Base-by-base conservation (phyloP, 257 asterid genomes). In the Vinca minor region DNA sequence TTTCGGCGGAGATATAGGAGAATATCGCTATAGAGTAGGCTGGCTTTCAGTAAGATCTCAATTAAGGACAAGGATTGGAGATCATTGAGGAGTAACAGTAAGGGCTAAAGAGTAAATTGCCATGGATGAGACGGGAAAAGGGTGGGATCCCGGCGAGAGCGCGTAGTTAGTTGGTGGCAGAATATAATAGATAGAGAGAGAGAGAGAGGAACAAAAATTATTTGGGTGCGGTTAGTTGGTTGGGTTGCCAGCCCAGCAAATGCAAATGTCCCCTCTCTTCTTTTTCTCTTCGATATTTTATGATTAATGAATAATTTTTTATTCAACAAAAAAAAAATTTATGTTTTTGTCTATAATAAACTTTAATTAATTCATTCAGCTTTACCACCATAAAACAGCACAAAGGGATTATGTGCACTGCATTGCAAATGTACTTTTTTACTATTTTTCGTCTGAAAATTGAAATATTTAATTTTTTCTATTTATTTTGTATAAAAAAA, bases 91-190 rank as follows among this genome's bases (percentile, higher is more conserved):
- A 31, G 42, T 56, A 31, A 56, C 42, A 32, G 42, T 31, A 56
- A 56, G 62, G 62, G 26, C 42, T 31, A 31, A 29, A 25, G 26
- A 31, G 62, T 56, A 56, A 56, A 56, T 31, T 56, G 39, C 62
- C 62, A 56, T 56, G 62, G 62, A 55, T 34, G 38, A 34, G 38
- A 34, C 38, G 38, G 38, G 38, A 8, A 4, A 47, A 47, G 20
- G 53, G 7, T 14, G 60, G 49, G 4, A 3, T 31, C 62, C 62
- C 62, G 42, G 31, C 41, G 25, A 20, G 0, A 31, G 26, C 62
- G 62, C 42, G 62, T 56, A 36, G 42, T 56, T 55, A 31, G 42
- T 55, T 55, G 61, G 42, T 55, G 61, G 42, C 61, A 25, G 61
- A 56, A 31, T 56, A 29, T 35, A 55, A 31, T 11, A 15, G 49